Conservation (phyloP, 768 basidiomycete species). For the Tricholomella constricta region DNA sequence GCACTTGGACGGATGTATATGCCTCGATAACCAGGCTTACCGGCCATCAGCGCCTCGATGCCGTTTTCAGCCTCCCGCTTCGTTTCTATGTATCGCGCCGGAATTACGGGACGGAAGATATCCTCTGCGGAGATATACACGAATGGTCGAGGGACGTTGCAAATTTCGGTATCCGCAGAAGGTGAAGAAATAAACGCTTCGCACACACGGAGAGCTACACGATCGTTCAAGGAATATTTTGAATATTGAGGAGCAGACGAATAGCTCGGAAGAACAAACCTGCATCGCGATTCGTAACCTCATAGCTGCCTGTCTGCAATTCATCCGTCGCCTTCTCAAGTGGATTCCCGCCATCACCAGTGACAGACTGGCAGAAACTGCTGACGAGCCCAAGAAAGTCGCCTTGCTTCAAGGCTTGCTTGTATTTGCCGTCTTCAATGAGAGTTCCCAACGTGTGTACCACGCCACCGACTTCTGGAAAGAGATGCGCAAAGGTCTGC, state of each 20-base stretch:
- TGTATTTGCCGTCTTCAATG: constrained; percentile 81
- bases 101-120: constrained; percentile 84
- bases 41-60: constrained; percentile 56
- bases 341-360: constrained; percentile 55
- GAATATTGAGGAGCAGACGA: background rate
- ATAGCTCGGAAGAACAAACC: constrained; percentile 52
- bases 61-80: constrained; percentile 87
- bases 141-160: constrained; percentile 61
- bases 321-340: constrained; percentile 45
- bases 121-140: constrained; percentile 96
- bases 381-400: constrained; percentile 53
- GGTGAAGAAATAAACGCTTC: constrained; percentile 66
- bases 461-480: constrained; percentile 70
- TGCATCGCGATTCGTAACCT: constrained; percentile 84
- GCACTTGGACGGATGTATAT: constrained; percentile 90
- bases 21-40: constrained; percentile 53
- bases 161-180: constrained; percentile 23
- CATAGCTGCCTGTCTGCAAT: constrained; percentile 57
- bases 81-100: constrained; percentile 86
- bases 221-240: background rate
- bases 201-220: constrained; percentile 71
- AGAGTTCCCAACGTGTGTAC: constrained; percentile 95
- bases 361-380: constrained; percentile 38
- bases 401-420: constrained; percentile 64
- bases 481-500: constrained; percentile 65